These are phyloP conservation scores for Phytopythium kandeliae DNA, from an alignment of 352 stramenopile species.

Conservation along the genomic window DNA sequence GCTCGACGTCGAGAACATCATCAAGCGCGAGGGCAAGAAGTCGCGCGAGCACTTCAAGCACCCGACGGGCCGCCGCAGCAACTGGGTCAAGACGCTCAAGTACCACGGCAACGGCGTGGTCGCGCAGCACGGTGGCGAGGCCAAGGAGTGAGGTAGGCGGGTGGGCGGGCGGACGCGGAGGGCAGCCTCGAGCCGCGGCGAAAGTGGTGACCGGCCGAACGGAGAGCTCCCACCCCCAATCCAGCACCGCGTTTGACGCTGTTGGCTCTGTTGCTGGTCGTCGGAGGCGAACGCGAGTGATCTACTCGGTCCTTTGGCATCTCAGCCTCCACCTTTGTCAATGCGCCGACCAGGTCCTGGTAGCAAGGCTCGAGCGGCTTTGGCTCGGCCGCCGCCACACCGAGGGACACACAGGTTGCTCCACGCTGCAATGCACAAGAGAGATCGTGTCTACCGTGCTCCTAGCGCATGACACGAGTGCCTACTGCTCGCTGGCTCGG, in stretches of 20 bases:
- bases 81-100: slow-evolving; percentile 88
- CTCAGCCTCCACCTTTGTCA: no score
- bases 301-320: no score
- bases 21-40: slow-evolving; percentile 84
- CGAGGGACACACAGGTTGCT: no score
- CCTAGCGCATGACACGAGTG: not conserved
- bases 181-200: no score
- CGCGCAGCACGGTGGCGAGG: slow-evolving; percentile 71
- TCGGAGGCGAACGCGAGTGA: no score
- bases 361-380: no score
- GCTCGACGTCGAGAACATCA: slow-evolving; percentile 56
- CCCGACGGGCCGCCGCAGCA: slow-evolving; percentile 66
- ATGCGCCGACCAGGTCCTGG: no score
- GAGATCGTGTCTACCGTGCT: not conserved
- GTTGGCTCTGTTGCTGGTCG: no score
- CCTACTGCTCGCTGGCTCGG: not conserved
- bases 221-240: no score
- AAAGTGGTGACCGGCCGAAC: no score
- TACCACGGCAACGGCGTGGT: slow-evolving; percentile 81
- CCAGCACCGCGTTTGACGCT: no score
- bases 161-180: no score
- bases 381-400: not conserved
- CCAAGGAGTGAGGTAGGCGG: slow-evolving; percentile 40
- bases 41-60: slow-evolving; percentile 67
- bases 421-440: slow-evolving; percentile 1